phyloP scores from a whole-genome alignment of 176 grass and related monocot genomes.

The Oropetium thomaeum region DNA sequence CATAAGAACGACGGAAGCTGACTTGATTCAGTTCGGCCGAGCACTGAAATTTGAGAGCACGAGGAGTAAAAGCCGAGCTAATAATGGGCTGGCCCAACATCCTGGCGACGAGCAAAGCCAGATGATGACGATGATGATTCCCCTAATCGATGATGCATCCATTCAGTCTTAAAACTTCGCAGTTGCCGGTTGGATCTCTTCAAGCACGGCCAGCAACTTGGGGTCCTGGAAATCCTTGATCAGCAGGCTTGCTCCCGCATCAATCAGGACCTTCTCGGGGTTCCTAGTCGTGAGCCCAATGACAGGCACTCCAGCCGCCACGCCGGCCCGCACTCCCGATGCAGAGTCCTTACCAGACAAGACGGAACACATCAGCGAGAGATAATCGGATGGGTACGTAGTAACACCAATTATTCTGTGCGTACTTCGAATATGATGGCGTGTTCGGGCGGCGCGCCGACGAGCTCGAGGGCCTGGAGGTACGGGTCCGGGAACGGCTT shows the following conservation, averaged over 20 bases:
- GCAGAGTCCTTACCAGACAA: slow-evolving; percentile 53
- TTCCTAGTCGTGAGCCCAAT: slow-evolving; percentile 62
- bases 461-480: slow-evolving; percentile 58
- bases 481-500: slow-evolving; percentile 83
- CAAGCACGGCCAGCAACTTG: slow-evolving; percentile 41
- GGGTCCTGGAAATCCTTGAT: slow-evolving; percentile 55
- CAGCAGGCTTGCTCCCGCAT: slow-evolving; percentile 64
- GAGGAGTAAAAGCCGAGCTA: not conserved
- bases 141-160: too few relatives aligned
- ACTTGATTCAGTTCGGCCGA: not conserved
- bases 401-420: not conserved
- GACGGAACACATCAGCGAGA: not conserved
- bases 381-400: too few relatives aligned
- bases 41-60: not conserved
- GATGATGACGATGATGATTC: too few relatives aligned
- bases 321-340: slow-evolving; percentile 66
- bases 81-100: not conserved
- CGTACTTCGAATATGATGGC: slow-evolving; percentile 80
- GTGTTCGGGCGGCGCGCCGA: slow-evolving; percentile 56
- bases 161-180: not conserved
- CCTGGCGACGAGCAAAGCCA: too few relatives aligned
- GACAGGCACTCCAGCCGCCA: slow-evolving; percentile 67
- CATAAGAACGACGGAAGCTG: not conserved
- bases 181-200: slow-evolving; percentile 30
- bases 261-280: slow-evolving; percentile 53